phyloP scores from a whole-genome alignment of 169 alveolate species.

The Plasmodium falciparum region DNA sequence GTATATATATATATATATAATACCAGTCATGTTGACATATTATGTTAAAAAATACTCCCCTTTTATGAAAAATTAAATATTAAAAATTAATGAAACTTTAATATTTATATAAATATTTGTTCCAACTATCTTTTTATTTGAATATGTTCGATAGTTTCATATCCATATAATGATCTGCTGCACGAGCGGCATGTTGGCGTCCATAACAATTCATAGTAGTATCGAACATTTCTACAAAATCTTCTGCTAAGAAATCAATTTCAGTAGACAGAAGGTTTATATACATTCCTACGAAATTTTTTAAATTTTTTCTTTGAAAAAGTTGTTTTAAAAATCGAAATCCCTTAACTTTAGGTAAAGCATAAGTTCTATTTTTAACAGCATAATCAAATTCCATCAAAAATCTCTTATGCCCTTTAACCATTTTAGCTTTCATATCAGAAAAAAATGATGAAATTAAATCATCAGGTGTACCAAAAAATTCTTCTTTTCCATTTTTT shows the following conservation, averaged over 20 bases:
- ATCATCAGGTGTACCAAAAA: conserved; percentile 43
- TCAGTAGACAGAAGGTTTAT: conserved; percentile 23
- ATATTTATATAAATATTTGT: no score
- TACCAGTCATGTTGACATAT: no score
- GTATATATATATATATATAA: no score
- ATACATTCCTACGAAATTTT: conserved; percentile 54
- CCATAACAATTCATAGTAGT: conserved; percentile 43
- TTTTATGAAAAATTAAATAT: no score
- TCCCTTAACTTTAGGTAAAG: conserved; percentile 31
- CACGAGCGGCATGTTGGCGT: conserved; percentile 14
- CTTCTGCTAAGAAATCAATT: conserved; percentile 27
- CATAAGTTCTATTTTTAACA: conserved; percentile 21
- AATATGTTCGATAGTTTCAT: background rate
- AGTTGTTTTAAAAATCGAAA: conserved; percentile 45
- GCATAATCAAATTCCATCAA: conserved; percentile 21
- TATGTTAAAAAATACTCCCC: no score
- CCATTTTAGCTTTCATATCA: conserved; percentile 50
- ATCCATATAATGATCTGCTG: background rate
- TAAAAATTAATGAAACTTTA: no score
- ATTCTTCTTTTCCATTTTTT: conserved; percentile 13
- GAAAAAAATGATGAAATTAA: conserved; percentile 42
- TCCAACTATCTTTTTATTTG: no score
- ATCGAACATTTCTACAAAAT: conserved; percentile 25
- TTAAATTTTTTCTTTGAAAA: conserved; percentile 51
- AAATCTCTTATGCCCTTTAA: conserved; percentile 34